Conservation (phyloP, 2,329 filamentous ascomycete genomes). For the Calonectria pteridis region DNA sequence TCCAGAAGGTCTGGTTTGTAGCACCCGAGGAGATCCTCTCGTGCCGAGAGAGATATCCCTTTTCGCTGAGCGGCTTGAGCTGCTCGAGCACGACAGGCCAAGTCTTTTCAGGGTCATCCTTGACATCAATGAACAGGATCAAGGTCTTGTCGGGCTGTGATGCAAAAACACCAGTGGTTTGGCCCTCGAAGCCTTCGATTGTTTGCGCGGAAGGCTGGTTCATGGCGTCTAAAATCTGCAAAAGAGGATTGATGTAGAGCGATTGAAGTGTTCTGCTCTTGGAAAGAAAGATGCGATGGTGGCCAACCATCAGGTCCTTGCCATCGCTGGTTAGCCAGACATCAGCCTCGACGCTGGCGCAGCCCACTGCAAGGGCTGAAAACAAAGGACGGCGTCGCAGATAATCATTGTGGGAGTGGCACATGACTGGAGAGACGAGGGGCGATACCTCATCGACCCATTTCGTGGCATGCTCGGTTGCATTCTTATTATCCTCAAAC, state of each 20-base stretch:
- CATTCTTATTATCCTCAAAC: conserved; percentile 23
- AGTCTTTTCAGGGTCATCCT: conserved; percentile 54
- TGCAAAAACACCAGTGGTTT: conserved; percentile 65
- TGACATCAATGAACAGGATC: conserved; percentile 76
- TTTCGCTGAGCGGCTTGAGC: conserved; percentile 69
- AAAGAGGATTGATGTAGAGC: conserved; percentile 74
- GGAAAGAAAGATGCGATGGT: conserved; percentile 61
- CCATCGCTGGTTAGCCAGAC: conserved; percentile 69
- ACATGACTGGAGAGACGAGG: conserved; percentile 35
- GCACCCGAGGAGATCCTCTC: conserved; percentile 54
- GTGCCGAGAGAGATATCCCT: conserved; percentile 66
- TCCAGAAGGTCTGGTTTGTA: conserved; percentile 51
- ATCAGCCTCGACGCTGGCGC: conserved; percentile 75
- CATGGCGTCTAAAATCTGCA: conserved; percentile 65
- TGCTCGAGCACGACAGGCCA: conserved; percentile 45
- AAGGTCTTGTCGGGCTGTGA: conserved; percentile 65
- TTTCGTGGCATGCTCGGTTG: conserved; percentile 26
- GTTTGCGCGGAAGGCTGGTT: conserved; percentile 6
- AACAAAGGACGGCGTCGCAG: conserved; percentile 73
- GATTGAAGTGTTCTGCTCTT: conserved; percentile 67
- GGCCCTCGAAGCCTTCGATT: neutral
- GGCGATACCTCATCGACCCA: conserved; percentile 35
- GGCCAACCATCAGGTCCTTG: conserved; percentile 70
- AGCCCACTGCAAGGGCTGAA: conserved; percentile 70
- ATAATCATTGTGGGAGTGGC: conserved; percentile 78